Base-by-base conservation (phyloP, 2,329 filamentous ascomycete species). In the Ramularia collo-cygni region DNA sequence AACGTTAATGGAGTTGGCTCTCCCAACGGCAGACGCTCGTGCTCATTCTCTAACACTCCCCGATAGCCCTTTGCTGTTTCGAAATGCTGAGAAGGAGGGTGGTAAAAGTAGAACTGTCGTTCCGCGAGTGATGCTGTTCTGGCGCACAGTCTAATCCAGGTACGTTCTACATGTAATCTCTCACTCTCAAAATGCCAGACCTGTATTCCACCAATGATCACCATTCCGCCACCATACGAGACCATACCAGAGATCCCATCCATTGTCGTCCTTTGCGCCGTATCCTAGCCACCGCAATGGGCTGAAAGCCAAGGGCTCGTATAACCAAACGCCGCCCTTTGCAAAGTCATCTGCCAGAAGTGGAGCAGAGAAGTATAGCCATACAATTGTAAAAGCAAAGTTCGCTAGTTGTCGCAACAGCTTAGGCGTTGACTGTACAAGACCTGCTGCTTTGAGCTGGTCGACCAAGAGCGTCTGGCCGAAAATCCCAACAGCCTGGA, bases 301-400 rank as follows among this genome's bases (percentile, higher is more conserved):
- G 38, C 85, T 93, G 7, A 90, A 49, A 0, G 88, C 86, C n/a
- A 94, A 64, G 0, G 87, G 86, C 61, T 95, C 87, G 46, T 79
- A 78, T 10, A 93, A 62, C 84, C 85, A 95, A 0, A 94, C 55
- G 0, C 85, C 87, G 1, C 78, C 75, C 8, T 73, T 70, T 0
- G 81, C 74, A 58, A 94, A 79, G 55, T 95, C 89, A 56, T 94
- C 78, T 8, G 79, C 68, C n/a, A 95, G 70, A 26, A 79, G 60
- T 28, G 69, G 69, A 1, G 75, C 74, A 0, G 85, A 90, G 12
- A 68, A 59, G 39, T 79, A 76, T 44, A 93, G 65, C 85, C 86
- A 95, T 0, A 59, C 52, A 4, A 79, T 47, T 1, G 79, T 73
- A 49, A 81, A 83, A 0, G 70, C 15, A 1, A 84, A 60, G 51